These are phyloP conservation scores for Dendryphion nanum DNA, from an alignment of 2,329 filamentous ascomycete genomes.

Conservation along the genomic window DNA sequence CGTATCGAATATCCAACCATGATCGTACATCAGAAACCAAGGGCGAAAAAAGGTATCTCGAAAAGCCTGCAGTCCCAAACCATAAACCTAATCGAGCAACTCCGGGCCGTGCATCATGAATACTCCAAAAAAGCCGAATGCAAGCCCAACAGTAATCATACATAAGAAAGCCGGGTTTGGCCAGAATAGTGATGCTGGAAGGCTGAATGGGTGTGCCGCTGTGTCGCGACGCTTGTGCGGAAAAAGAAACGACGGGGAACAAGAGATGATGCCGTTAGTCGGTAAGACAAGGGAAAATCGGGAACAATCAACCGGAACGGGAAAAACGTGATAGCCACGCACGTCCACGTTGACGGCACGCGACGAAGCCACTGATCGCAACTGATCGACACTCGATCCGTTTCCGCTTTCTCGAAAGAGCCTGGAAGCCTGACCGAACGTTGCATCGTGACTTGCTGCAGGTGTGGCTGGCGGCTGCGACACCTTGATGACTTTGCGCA, in stretches of 20 bases:
- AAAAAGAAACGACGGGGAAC: neutral
- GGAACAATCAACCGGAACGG: slow-evolving; percentile 14
- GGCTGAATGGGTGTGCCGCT: too few species aligned
- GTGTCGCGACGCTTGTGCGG: neutral
- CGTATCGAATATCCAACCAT: too few species aligned
- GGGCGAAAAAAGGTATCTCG: too few species aligned
- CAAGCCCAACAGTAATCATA: too few species aligned
- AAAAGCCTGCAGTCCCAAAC: too few species aligned
- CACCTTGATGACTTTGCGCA: slow-evolving; percentile 4
- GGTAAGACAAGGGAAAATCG: slow-evolving; percentile 9
- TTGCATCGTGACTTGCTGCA: slow-evolving; percentile 10
- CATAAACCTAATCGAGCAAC: too few species aligned
- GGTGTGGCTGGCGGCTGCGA: slow-evolving; percentile 13
- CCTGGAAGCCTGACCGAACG: slow-evolving; percentile 19
- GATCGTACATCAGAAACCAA: too few species aligned
- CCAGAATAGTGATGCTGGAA: too few species aligned
- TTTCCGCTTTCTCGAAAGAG: slow-evolving; percentile 24
- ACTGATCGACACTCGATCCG: slow-evolving; percentile 22
- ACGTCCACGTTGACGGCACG: slow-evolving; percentile 31
- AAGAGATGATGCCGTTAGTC: neutral
- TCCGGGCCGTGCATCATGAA: too few species aligned
- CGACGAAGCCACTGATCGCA: slow-evolving; percentile 38
- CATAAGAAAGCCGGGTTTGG: too few species aligned
- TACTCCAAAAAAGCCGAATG: too few species aligned
- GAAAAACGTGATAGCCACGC: slow-evolving; percentile 33